Evolutionary conservation across 768 basidiomycete species (phyloP).

Genomic region (Boletus rufocinnamomeus): DNA sequence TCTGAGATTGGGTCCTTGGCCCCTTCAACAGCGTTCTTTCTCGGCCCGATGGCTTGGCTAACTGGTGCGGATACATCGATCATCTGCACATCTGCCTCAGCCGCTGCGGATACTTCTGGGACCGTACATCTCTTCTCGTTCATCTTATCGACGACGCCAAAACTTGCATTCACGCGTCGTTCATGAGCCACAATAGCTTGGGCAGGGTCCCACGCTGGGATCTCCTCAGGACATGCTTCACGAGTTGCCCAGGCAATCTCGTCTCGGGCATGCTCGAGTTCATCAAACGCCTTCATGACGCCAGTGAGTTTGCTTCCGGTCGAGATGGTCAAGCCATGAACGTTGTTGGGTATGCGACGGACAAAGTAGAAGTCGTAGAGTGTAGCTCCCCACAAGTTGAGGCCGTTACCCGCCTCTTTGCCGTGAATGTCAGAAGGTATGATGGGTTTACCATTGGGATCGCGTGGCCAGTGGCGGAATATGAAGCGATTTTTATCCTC

Average conservation of each 20-base stretch:
- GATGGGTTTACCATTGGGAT: conserved; percentile 26
- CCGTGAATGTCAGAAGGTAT: conserved; percentile 12
- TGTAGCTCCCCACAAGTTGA: conserved; percentile 30
- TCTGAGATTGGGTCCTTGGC: neutral
- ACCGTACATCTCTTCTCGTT: neutral
- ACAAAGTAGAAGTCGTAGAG: conserved; percentile 33
- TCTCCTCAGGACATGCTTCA: conserved; percentile 24
- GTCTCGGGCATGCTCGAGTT: conserved; percentile 18
- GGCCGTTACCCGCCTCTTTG: conserved; percentile 24
- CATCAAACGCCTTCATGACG: conserved; percentile 20
- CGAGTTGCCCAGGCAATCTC: conserved; percentile 17
- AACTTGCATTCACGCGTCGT: conserved; percentile 1
- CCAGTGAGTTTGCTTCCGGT: conserved; percentile 27
- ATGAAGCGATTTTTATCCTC: conserved; percentile 13
- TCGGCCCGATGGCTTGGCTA: neutral
- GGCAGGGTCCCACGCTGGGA: conserved; percentile 19
- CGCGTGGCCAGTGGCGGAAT: conserved; percentile 31
- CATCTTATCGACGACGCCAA: neutral
- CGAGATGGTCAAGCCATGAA: conserved; percentile 3
- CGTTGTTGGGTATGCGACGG: conserved; percentile 1
- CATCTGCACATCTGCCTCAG: neutral
- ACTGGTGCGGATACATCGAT: neutral
- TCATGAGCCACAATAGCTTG: conserved; percentile 17
- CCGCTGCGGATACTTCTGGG: neutral
- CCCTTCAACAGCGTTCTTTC: neutral